Conservation (phyloP, 345 rosid genomes). For the Salix suchowensis region DNA sequence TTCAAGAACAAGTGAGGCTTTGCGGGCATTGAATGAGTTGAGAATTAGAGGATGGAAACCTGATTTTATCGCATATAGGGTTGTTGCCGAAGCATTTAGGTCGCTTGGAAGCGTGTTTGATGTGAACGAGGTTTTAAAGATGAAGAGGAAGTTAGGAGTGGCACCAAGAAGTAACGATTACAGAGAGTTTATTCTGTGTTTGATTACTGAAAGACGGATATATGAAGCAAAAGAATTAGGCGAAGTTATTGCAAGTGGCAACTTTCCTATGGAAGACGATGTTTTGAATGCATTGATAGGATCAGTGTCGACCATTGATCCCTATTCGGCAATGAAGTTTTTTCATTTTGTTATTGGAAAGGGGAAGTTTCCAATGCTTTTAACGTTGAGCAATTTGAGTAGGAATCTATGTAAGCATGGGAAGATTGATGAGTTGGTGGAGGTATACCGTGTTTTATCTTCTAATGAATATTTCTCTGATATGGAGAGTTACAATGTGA, state of each 20-base stretch:
- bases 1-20: slow-evolving; percentile 59
- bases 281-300: slow-evolving; percentile 64
- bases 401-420: slow-evolving; percentile 59
- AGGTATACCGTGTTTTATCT: slow-evolving; percentile 48
- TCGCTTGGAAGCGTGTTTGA: slow-evolving; percentile 44
- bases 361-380: slow-evolving; percentile 50
- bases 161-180: slow-evolving; percentile 79
- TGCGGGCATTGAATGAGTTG: slow-evolving; percentile 59
- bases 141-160: slow-evolving; percentile 88
- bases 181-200: slow-evolving; percentile 50
- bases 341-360: slow-evolving; percentile 47
- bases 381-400: slow-evolving; percentile 61
- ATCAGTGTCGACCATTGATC: slow-evolving; percentile 63
- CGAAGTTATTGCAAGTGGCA: slow-evolving; percentile 61
- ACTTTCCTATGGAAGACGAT: slow-evolving; percentile 69
- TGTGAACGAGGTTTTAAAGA: slow-evolving; percentile 60
- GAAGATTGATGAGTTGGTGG: slow-evolving; percentile 47
- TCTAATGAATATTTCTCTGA: slow-evolving; percentile 49
- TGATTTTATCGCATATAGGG: slow-evolving; percentile 84
- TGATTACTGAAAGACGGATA: slow-evolving; percentile 52
- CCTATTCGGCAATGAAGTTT: slow-evolving; percentile 51
- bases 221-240: slow-evolving; percentile 65
- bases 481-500: slow-evolving; percentile 48
- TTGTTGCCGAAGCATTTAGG: slow-evolving; percentile 69
- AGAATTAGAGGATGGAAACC: slow-evolving; percentile 72